A percentile compares a stretch with the other conserved stretches of the same genome.
These are phyloP conservation scores for Ustulina deusta DNA, from an alignment of 2,329 filamentous ascomycete species.

Conservation along the genomic window DNA sequence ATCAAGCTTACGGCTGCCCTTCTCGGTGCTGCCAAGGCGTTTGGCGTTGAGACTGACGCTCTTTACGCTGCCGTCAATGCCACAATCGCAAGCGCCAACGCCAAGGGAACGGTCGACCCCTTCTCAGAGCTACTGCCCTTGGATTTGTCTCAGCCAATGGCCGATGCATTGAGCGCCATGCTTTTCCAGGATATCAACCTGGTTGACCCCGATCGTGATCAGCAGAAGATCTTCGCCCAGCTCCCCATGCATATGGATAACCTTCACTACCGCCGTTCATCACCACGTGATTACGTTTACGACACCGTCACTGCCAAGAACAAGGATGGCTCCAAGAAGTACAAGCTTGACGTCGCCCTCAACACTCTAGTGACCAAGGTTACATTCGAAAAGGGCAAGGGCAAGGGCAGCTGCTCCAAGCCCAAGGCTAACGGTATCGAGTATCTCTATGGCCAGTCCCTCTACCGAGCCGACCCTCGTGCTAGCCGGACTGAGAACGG, in stretches of 20 bases:
- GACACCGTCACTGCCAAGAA: constrained; percentile 44
- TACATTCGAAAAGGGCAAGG: constrained; percentile 52
- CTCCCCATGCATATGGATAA: constrained; percentile 67
- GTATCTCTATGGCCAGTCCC: constrained; percentile 59
- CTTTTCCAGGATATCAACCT: constrained; percentile 62
- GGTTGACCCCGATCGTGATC: constrained; percentile 56
- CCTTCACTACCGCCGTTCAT: constrained; percentile 65
- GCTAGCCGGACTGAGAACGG: constrained; percentile 32
- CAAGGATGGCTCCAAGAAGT: constrained; percentile 63
- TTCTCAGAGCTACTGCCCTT: constrained; percentile 40
- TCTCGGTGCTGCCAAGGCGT: constrained; percentile 38
- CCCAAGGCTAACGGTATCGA: constrained; percentile 62
- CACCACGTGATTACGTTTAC: constrained; percentile 60
- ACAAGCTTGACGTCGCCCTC: constrained; percentile 67
- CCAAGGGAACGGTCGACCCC: constrained; percentile 23
- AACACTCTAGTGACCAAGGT: constrained; percentile 60
- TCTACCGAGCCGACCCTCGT: constrained; percentile 61
- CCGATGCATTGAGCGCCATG: constrained; percentile 42
- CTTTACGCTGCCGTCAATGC: constrained; percentile 53
- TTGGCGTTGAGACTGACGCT: constrained; percentile 52
- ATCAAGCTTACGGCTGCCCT: constrained; percentile 40
- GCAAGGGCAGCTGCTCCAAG: constrained; percentile 44
- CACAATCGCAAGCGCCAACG: constrained; percentile 28
- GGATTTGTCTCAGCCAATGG: constrained; percentile 35
- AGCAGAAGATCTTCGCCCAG: constrained; percentile 56